These are phyloP conservation scores for Fusarium sp. DNA, from an alignment of 2,329 filamentous ascomycete species.

Conservation along the genomic window DNA sequence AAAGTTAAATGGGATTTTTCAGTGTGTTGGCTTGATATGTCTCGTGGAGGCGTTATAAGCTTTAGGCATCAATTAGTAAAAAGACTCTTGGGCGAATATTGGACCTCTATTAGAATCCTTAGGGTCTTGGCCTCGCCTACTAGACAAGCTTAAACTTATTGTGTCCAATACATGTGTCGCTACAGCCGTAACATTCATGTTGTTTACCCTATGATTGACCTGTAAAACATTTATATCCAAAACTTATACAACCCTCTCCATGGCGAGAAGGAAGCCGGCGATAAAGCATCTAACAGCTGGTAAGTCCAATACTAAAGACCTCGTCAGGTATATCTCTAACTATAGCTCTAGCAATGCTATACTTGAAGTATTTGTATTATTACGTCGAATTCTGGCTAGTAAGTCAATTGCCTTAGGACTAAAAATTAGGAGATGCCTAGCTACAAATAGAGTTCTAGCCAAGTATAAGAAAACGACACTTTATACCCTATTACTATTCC, in stretches of 20 bases:
- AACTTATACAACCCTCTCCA: fast-evolving
- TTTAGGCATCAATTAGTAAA: no score
- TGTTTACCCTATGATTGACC: fast-evolving
- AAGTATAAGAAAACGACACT: background rate
- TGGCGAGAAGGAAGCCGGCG: background rate
- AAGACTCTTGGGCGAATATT: fast-evolving
- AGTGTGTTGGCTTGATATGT: no score
- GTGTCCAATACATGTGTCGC: fast-evolving
- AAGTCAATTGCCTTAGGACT: background rate
- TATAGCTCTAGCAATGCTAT: background rate
- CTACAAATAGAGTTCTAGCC: background rate
- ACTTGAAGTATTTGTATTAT: background rate
- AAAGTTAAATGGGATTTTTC: no score
- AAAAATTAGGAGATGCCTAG: fast-evolving
- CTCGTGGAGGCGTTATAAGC: no score
- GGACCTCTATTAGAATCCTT: background rate
- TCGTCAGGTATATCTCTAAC: background rate
- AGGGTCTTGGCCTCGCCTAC: no score
- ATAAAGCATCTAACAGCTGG: background rate
- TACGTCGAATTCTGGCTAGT: background rate
- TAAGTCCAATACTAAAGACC: background rate
- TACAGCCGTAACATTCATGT: fast-evolving
- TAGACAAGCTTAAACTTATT: background rate
- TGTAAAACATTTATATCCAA: fast-evolving
- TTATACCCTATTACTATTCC: background rate